A percentile compares a stretch with the other conserved stretches of the same genome.
Evolutionary conservation across 805 yeast genomes (phyloP).

Genomic region (Sugiyamaella qingdaonensis): DNA sequence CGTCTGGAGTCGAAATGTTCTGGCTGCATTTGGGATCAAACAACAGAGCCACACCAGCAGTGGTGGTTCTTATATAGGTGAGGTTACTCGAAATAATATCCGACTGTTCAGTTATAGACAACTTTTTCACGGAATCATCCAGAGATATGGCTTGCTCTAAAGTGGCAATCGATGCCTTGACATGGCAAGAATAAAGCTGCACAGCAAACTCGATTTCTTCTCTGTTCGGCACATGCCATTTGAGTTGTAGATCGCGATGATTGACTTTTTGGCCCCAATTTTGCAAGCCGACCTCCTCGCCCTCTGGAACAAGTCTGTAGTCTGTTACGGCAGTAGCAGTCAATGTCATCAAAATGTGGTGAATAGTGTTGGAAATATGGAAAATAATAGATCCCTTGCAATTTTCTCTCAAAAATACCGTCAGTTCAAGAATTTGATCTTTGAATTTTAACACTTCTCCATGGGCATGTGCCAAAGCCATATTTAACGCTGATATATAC

Average conservation of each 20-base stretch:
- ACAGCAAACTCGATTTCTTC: conserved; percentile 59
- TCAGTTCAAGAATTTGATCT: conserved; percentile 45
- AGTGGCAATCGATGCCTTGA: conserved; percentile 26
- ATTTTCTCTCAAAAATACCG: conserved; percentile 39
- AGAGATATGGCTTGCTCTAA: conserved; percentile 26
- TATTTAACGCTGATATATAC: conserved; percentile 65
- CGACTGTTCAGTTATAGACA: conserved; percentile 35
- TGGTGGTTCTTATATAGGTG: conserved; percentile 51
- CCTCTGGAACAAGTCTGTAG: conserved; percentile 11
- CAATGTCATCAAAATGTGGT: conserved; percentile 60
- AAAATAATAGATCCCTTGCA: conserved; percentile 65
- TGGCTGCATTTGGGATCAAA: conserved; percentile 56
- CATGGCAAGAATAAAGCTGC: conserved; percentile 49
- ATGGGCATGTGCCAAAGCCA: conserved; percentile 67
- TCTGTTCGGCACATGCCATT: conserved; percentile 71
- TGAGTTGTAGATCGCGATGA: conserved; percentile 40
- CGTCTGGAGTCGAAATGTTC: background rate
- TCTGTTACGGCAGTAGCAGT: conserved; percentile 44
- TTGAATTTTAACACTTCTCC: conserved; percentile 41
- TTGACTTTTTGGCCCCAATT: conserved; percentile 33
- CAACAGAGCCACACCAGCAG: conserved; percentile 67
- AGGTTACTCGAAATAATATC: conserved; percentile 56
- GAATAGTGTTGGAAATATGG: conserved; percentile 59
- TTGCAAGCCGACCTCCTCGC: conserved; percentile 9
- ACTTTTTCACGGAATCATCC: conserved; percentile 23